phyloP scores from a whole-genome alignment of 1,284 basidiomycete species.

The Apiotrichum montevideense region DNA sequence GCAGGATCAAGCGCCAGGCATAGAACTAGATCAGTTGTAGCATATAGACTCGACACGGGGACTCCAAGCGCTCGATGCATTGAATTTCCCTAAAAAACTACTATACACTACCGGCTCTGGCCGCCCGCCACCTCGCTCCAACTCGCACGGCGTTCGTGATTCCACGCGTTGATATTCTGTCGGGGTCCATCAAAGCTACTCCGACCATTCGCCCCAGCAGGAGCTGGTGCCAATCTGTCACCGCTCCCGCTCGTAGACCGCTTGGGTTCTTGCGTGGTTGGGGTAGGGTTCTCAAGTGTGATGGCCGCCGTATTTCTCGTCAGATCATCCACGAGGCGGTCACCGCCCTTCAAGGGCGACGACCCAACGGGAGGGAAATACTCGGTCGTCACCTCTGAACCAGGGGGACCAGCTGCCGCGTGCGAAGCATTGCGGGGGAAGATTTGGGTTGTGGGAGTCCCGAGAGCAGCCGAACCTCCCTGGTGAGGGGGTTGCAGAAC shows the following conservation, averaged over 20 bases:
- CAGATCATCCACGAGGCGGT: constrained; percentile 20
- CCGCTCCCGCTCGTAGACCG: not conserved
- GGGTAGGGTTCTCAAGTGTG: not conserved
- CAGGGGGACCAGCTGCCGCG: constrained; percentile 20
- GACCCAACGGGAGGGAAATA: constrained; percentile 30
- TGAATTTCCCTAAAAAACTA: not conserved
- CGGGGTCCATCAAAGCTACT: constrained; percentile 24
- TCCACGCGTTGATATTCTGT: constrained; percentile 12
- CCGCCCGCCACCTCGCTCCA: constrained; percentile 16
- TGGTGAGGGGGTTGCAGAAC: constrained; percentile 24
- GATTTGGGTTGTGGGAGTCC: constrained; percentile 40
- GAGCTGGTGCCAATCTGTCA: not conserved
- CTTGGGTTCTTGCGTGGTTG: not conserved
- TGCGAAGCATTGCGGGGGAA: constrained; percentile 31
- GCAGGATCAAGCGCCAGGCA: constrained; percentile 1
- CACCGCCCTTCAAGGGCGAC: constrained; percentile 23
- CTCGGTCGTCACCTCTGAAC: constrained; percentile 18
- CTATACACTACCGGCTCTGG: not conserved
- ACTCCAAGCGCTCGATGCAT: constrained; percentile 4
- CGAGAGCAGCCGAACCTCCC: constrained; percentile 33
- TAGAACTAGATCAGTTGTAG: not conserved
- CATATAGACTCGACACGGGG: not conserved
- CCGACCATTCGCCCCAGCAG: not conserved
- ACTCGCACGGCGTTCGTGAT: constrained; percentile 33
- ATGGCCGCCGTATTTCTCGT: not conserved